Percentiles rank a stretch among this genome's conserved stretches.
phyloP scores from a whole-genome alignment of 2,329 filamentous ascomycete species.

The Monilinia vaccinii-corymbosi region DNA sequence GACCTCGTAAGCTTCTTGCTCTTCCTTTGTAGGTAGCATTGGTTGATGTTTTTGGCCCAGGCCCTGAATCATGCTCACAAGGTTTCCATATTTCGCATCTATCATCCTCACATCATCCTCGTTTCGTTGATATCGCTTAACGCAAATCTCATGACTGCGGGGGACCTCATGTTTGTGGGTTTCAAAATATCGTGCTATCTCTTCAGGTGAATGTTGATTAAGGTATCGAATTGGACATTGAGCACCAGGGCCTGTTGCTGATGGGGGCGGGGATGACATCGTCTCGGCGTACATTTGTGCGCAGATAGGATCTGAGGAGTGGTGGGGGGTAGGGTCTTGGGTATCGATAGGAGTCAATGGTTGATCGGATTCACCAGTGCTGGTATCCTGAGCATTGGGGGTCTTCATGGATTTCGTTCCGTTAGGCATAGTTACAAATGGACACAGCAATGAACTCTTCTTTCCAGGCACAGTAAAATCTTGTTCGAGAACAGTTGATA shows the following conservation, averaged over 20 bases:
- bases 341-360: conserved; percentile 24
- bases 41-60: conserved; percentile 80
- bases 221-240: conserved; percentile 91
- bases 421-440: conserved; percentile 47
- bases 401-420: conserved; percentile 16
- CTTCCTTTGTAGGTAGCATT: conserved; percentile 59
- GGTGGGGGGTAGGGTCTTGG: conserved; percentile 38
- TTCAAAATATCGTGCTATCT: conserved; percentile 88
- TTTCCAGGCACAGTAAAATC: conserved; percentile 85
- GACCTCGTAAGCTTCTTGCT: conserved; percentile 29
- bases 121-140: conserved; percentile 81
- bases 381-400: conserved; percentile 15
- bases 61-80: conserved; percentile 91
- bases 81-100: conserved; percentile 79
- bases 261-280: conserved; percentile 34
- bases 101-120: conserved; percentile 78
- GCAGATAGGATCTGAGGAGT: conserved; percentile 51
- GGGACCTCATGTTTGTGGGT: conserved; percentile 93
- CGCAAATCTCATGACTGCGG: conserved; percentile 85
- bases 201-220: conserved; percentile 85
- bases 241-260: conserved; percentile 42
- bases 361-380: conserved; percentile 21
- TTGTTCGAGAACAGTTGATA: conserved; percentile 65
- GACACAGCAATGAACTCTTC: conserved; percentile 71
- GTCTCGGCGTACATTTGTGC: conserved; percentile 54